A percentile compares a stretch with the other conserved stretches of the same genome.
Evolutionary conservation across 2,329 filamentous ascomycete species (phyloP).

Genomic region (Endothia cerciana): DNA sequence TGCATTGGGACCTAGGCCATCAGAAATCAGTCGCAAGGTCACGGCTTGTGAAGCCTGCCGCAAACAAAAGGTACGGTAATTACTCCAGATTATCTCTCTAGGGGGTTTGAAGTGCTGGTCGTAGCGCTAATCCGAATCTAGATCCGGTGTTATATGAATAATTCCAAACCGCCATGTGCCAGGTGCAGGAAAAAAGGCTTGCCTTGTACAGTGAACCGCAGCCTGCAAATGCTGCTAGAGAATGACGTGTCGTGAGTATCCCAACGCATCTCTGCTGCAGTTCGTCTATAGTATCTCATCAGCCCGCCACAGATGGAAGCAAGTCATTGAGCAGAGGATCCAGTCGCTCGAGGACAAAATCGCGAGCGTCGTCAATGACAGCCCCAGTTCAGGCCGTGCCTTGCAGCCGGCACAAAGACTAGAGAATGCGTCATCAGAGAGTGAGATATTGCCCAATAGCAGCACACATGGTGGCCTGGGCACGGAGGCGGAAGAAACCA

Average conservation of each 20-base stretch:
- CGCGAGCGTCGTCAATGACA: too few relatives aligned
- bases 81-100: too few relatives aligned
- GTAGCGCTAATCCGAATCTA: too few relatives aligned
- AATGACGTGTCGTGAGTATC: constrained; percentile 39
- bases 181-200: constrained; percentile 45
- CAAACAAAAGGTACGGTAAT: constrained; percentile 39
- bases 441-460: too few relatives aligned
- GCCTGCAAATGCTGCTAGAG: constrained; percentile 46
- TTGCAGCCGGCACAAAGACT: too few relatives aligned
- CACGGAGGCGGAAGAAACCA: too few relatives aligned
- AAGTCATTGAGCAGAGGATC: too few relatives aligned
- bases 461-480: too few relatives aligned
- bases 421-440: too few relatives aligned
- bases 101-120: not conserved
- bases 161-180: constrained; percentile 40
- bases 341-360: too few relatives aligned
- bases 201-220: constrained; percentile 45
- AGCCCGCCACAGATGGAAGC: too few relatives aligned
- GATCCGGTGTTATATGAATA: not conserved
- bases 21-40: constrained; percentile 41
- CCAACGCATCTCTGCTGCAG: constrained; percentile 52
- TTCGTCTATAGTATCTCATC: constrained; percentile 41
- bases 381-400: too few relatives aligned
- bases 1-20: constrained; percentile 32
- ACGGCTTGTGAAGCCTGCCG: constrained; percentile 45